Conservation (phyloP, 441 rosid species). For the Daphne laureola region DNA sequence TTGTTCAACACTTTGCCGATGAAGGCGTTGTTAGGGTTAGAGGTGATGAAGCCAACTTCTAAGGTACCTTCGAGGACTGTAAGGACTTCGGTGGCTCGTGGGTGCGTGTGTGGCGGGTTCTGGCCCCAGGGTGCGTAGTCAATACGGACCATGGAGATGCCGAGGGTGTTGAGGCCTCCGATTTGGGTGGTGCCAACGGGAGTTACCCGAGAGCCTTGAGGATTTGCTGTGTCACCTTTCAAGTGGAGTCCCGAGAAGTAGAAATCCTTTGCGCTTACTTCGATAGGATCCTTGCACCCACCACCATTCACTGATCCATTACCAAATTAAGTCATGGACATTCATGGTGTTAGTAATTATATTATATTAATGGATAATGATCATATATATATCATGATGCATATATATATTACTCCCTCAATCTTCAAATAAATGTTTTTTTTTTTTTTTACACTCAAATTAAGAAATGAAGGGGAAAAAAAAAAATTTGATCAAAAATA, state of each 20-base stretch:
- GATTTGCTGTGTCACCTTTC: slow-evolving; percentile 18
- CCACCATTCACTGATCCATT: slow-evolving; percentile 14
- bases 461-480: too few relatives aligned
- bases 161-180: slow-evolving; percentile 27
- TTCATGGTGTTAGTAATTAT: too few relatives aligned
- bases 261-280: slow-evolving; percentile 22
- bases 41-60: slow-evolving; percentile 24
- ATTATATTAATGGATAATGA: too few relatives aligned
- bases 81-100: slow-evolving; percentile 24
- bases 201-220: slow-evolving; percentile 17
- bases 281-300: slow-evolving; percentile 27
- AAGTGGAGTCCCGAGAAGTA: slow-evolving; percentile 21
- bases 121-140: slow-evolving; percentile 27
- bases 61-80: slow-evolving; percentile 20
- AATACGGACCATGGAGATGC: slow-evolving; percentile 21
- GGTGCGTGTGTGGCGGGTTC: slow-evolving; percentile 32
- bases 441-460: too few relatives aligned
- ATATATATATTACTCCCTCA: neutral
- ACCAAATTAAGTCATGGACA: too few relatives aligned
- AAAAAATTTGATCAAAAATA: too few relatives aligned
- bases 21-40: slow-evolving; percentile 21
- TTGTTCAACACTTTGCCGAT: slow-evolving; percentile 15
- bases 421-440: too few relatives aligned
- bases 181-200: slow-evolving; percentile 15
- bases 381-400: neutral